Base-by-base conservation (phyloP, 371 early-diverging fungal species). In the Rhizopus arrhizus region DNA sequence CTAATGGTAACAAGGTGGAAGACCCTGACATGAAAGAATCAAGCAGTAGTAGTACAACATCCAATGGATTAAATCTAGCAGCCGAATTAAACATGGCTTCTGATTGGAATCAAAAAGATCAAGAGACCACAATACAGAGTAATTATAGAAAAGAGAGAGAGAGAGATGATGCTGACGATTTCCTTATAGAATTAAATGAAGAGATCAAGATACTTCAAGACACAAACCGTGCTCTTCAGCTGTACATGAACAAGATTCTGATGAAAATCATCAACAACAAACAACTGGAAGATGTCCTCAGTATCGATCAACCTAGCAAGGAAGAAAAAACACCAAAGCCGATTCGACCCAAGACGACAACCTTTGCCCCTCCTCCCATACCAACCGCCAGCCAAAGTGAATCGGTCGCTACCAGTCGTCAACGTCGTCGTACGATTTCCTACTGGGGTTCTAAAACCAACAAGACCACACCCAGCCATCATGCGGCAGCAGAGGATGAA, bases 51-150 rank as follows among this genome's bases (percentile, higher is more conserved):
- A 48, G 5, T 5, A 29, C 48, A 28, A 7, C 7, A 66, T 54
- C 54, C 5, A 60, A 47, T 15, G 71, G 67, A 7, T 45, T 83
- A 54, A 84, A 81, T 54, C 61, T 89, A 43, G 85, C 87, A 7
- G 82, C 85, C 16, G 89, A 89, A 66, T 66, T 89, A 33, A 72
- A 71, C 54, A 72, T 70, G 56, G 86, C 81, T 16, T 72, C 68
- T 3, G 68, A 68, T 48, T 63, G 68, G 63, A 61, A 61, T 51
- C 59, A 60, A 56, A 67, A 62, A 28, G 62, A 53, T 9, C 31
- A 53, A 7, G 62, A 62, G 46, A 49, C 56, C 54, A 56, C 56
- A 3, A 63, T 63, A 32, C 55, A 59, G n/a, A 60, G 66, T 61
- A 65, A 55, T n/a, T n/a, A n/a, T n/a, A n/a, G n/a, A n/a, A 57